Evolutionary conservation across 1,284 basidiomycete species (phyloP).

Genomic region (Papiliotrema nemorosa): DNA sequence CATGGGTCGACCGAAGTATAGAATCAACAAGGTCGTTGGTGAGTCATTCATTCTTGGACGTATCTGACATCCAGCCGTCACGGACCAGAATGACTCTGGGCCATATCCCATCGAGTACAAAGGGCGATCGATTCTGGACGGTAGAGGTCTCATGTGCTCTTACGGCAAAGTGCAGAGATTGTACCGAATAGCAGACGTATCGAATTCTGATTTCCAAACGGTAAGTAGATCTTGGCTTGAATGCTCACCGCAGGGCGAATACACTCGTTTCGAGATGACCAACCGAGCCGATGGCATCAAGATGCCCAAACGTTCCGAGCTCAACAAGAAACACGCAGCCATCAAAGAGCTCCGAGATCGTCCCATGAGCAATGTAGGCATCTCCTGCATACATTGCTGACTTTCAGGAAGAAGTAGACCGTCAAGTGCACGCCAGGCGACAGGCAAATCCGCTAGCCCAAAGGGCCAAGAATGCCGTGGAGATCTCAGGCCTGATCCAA

Average conservation of each 20-base stretch:
- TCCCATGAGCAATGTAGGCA: slow-evolving; percentile 70
- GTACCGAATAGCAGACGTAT: slow-evolving; percentile 75
- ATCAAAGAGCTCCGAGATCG: slow-evolving; percentile 60
- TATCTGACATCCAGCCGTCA: slow-evolving; percentile 2
- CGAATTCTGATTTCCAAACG: slow-evolving; percentile 61
- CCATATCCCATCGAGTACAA: slow-evolving; percentile 72
- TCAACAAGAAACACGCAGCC: slow-evolving; percentile 63
- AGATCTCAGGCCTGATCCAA: slow-evolving; percentile 50
- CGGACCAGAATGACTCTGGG: slow-evolving; percentile 11
- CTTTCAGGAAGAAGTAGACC: slow-evolving; percentile 58
- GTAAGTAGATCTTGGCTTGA: slow-evolving; percentile 51
- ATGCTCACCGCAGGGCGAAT: slow-evolving; percentile 61
- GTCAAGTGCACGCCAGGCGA: slow-evolving; percentile 58
- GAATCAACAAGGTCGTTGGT: slow-evolving; percentile 75
- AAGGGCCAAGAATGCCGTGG: slow-evolving; percentile 59
- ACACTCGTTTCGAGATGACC: slow-evolving; percentile 57
- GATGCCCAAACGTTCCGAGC: slow-evolving; percentile 61
- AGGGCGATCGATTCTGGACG: slow-evolving; percentile 49
- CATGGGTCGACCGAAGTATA: slow-evolving; percentile 63
- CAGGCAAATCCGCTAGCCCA: slow-evolving; percentile 30
- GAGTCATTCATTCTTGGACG: slow-evolving; percentile 34
- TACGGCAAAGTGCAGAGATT: slow-evolving; percentile 61
- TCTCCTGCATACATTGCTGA: background rate
- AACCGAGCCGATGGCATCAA: slow-evolving; percentile 60
- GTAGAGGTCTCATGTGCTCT: slow-evolving; percentile 64